Conservation (phyloP, 768 basidiomycete genomes). For the Pulveroboletus sp. region DNA sequence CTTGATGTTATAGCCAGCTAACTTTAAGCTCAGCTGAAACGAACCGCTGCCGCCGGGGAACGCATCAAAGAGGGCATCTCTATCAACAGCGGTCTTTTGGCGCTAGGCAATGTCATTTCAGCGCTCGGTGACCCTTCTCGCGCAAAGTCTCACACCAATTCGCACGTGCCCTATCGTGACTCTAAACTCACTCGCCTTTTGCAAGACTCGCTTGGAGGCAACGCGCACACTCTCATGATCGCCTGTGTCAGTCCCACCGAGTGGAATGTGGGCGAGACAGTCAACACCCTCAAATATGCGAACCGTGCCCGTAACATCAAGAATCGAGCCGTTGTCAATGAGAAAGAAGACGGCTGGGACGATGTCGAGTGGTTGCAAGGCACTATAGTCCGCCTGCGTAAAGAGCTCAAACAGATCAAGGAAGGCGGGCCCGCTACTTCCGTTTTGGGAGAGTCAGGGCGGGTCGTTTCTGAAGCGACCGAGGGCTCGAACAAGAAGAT, state of each 20-base stretch:
- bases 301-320: constrained; percentile 97
- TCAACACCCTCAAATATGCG: constrained; percentile 95
- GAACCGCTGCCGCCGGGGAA: constrained; percentile 93
- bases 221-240: constrained; percentile 98
- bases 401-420: constrained; percentile 80
- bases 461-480: constrained; percentile 30
- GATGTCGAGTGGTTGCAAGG: constrained; percentile 95
- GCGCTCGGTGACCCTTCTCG: constrained; percentile 92
- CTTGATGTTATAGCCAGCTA: constrained; percentile 10
- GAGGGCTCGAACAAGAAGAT: constrained; percentile 74
- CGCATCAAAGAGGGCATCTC: constrained; percentile 99
- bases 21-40: constrained; percentile 64
- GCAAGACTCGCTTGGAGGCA: constrained; percentile 91
- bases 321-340: constrained; percentile 87
- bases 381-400: constrained; percentile 78
- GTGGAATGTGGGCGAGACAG: constrained; percentile 90
- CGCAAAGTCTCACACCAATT: constrained; percentile 75
- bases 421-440: constrained; percentile 46
- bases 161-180: constrained; percentile 96
- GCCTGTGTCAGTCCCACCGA: constrained; percentile 96
- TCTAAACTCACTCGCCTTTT: constrained; percentile 86
- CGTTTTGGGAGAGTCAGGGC: constrained; percentile 29
- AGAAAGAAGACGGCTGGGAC: constrained; percentile 98
- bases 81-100: constrained; percentile 94
- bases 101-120: constrained; percentile 97